These are phyloP conservation scores for Calocybe indica DNA, from an alignment of 768 basidiomycete species.

Conservation along the genomic window DNA sequence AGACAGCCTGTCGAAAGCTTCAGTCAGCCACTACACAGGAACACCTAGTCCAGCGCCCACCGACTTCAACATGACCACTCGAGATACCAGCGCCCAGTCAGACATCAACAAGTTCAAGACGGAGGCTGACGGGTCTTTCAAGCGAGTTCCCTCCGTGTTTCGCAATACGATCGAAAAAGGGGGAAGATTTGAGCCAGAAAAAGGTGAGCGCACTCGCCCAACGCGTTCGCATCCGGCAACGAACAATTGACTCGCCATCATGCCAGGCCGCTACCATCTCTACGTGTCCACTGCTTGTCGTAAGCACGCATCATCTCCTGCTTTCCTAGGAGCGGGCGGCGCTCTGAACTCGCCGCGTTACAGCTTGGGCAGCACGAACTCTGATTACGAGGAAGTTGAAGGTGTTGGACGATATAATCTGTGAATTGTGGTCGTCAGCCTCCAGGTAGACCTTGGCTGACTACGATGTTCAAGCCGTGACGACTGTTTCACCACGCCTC, in stretches of 20 bases:
- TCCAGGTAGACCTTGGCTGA: neutral
- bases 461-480: conserved; percentile 45
- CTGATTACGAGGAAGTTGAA: conserved; percentile 87
- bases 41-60: neutral
- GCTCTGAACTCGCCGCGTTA: neutral
- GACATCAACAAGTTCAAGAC: conserved; percentile 53
- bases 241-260: neutral
- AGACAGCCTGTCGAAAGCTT: too few species aligned
- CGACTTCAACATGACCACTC: conserved; percentile 9
- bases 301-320: conserved; percentile 26
- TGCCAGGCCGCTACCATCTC: conserved; percentile 79
- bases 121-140: conserved; percentile 62
- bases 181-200: conserved; percentile 54
- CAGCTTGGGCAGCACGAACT: conserved; percentile 90
- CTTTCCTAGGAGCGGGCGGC: neutral
- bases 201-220: conserved; percentile 37
- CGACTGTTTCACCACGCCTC: conserved; percentile 83
- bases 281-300: conserved; percentile 86
- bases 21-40: too few species aligned
- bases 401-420: conserved; percentile 77
- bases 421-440: conserved; percentile 34
- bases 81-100: conserved; percentile 29
- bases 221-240: neutral
- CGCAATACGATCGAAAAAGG: conserved; percentile 45
- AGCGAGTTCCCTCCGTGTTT: conserved; percentile 46